A percentile compares a stretch with the other conserved stretches of the same genome.
Evolutionary conservation across 2,329 filamentous ascomycete species (phyloP).

Genomic region (Aureobasidium sp.): DNA sequence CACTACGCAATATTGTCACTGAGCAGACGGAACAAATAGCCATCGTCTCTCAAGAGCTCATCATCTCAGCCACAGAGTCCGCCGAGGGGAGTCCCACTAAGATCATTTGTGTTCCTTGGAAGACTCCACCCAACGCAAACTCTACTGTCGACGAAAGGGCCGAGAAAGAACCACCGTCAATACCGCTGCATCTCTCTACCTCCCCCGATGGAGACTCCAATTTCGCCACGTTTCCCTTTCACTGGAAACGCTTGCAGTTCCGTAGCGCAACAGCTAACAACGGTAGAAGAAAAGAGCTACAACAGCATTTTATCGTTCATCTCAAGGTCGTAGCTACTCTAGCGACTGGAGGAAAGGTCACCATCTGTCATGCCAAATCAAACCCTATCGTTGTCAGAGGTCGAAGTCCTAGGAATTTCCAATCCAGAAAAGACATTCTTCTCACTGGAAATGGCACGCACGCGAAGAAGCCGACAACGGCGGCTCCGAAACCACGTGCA

Average conservation of each 20-base stretch:
- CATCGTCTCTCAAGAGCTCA: constrained; percentile 75
- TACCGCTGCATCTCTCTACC: constrained; percentile 62
- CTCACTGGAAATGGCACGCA: constrained; percentile 72
- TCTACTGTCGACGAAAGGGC: constrained; percentile 62
- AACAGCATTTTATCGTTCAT: constrained; percentile 90
- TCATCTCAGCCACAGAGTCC: constrained; percentile 87
- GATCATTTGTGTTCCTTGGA: constrained; percentile 96
- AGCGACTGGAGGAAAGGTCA: constrained; percentile 72
- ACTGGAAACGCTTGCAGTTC: constrained; percentile 91
- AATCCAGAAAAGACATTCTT: constrained; percentile 86
- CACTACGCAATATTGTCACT: constrained; percentile 70
- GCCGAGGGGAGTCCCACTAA: constrained; percentile 88
- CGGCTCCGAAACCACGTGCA: not conserved
- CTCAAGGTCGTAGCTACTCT: constrained; percentile 80
- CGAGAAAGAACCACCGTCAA: constrained; percentile 80
- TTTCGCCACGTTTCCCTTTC: constrained; percentile 83
- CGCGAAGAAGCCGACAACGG: constrained; percentile 52
- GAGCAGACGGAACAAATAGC: constrained; percentile 79
- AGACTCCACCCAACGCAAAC: constrained; percentile 67
- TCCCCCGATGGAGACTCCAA: constrained; percentile 70
- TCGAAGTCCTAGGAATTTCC: constrained; percentile 89
- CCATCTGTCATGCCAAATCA: constrained; percentile 77
- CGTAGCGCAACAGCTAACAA: constrained; percentile 95
- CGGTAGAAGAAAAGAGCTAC: constrained; percentile 84
- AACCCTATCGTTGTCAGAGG: constrained; percentile 91